phyloP scores from a whole-genome alignment of 208 protist species.

The Leishmania aethiopica region DNA sequence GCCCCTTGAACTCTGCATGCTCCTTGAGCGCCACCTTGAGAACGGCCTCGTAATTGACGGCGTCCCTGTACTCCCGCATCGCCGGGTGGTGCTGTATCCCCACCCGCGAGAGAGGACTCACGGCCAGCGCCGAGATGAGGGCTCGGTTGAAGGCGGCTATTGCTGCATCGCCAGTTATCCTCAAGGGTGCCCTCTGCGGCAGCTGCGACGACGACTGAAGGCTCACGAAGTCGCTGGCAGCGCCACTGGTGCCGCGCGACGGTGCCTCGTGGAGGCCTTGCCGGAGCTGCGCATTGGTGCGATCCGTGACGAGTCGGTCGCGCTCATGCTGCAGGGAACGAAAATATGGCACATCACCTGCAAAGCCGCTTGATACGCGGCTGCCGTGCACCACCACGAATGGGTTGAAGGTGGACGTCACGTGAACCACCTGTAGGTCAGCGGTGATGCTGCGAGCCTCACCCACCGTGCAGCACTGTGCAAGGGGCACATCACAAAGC shows the following conservation, averaged over 20 bases:
- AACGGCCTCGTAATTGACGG: slow-evolving; percentile 53
- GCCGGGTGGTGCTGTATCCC: slow-evolving; percentile 41
- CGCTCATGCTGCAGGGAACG: slow-evolving; percentile 43
- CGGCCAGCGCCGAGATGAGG: slow-evolving; percentile 50
- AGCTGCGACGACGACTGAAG: slow-evolving; percentile 23
- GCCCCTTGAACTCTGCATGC: slow-evolving; percentile 53
- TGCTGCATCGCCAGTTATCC: slow-evolving; percentile 15
- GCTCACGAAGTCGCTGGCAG: slow-evolving; percentile 29
- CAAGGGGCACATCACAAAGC: neutral
- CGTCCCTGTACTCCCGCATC: slow-evolving; percentile 36
- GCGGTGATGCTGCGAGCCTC: neutral
- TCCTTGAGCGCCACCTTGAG: slow-evolving; percentile 60
- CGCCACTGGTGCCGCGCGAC: slow-evolving; percentile 19
- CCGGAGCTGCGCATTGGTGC: slow-evolving; percentile 26
- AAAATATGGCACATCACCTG: slow-evolving; percentile 39
- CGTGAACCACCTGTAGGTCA: slow-evolving; percentile 6
- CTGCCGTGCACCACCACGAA: slow-evolving; percentile 76
- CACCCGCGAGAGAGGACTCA: slow-evolving; percentile 35
- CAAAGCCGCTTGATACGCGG: slow-evolving; percentile 59
- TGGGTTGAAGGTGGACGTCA: slow-evolving; percentile 49
- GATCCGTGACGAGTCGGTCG: slow-evolving; percentile 34
- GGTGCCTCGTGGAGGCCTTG: slow-evolving; percentile 9
- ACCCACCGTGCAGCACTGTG: slow-evolving; percentile 10
- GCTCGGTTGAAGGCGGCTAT: slow-evolving; percentile 38
- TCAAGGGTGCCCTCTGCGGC: neutral